Evolutionary conservation across 2,329 filamentous ascomycete species (phyloP).

Genomic region (Monilinia polystroma): DNA sequence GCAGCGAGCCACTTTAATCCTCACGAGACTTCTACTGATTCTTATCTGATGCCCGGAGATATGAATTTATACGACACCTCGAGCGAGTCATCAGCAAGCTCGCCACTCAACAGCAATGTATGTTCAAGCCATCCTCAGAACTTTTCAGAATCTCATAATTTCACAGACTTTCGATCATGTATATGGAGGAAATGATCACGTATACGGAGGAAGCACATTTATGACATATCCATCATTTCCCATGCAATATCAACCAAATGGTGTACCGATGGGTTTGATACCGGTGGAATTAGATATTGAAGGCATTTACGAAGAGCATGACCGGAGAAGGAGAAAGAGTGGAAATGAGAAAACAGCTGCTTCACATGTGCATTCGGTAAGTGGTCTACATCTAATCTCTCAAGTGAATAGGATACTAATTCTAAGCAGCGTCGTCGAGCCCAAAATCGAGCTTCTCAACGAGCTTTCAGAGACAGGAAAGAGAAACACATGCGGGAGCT

Average conservation of each 20-base stretch:
- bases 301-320: conserved; percentile 40
- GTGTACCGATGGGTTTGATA: conserved; percentile 36
- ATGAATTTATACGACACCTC: conserved; percentile 38
- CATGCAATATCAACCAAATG: conserved; percentile 36
- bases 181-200: conserved; percentile 32
- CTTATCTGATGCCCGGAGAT: conserved; percentile 33
- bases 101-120: conserved; percentile 38
- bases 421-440: conserved; percentile 52
- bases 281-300: conserved; percentile 41
- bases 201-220: conserved; percentile 34
- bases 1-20: conserved; percentile 30
- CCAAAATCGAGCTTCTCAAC: conserved; percentile 60
- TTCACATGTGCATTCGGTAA: conserved; percentile 40
- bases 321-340: conserved; percentile 38
- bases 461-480: conserved; percentile 61
- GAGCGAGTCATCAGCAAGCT: conserved; percentile 39
- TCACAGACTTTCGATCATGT: conserved; percentile 25
- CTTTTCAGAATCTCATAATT: conserved; percentile 22
- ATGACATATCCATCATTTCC: conserved; percentile 37
- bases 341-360: conserved; percentile 37
- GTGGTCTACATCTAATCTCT: conserved; percentile 6
- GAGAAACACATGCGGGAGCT: conserved; percentile 65
- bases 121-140: conserved; percentile 16
- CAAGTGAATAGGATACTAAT: conserved; percentile 16
- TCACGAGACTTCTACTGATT: conserved; percentile 29